Evolutionary conservation across 1,284 basidiomycete species (phyloP), one percentile per base, ranked within the genome.

Genomic region (Stereum hirsutum): DNA sequence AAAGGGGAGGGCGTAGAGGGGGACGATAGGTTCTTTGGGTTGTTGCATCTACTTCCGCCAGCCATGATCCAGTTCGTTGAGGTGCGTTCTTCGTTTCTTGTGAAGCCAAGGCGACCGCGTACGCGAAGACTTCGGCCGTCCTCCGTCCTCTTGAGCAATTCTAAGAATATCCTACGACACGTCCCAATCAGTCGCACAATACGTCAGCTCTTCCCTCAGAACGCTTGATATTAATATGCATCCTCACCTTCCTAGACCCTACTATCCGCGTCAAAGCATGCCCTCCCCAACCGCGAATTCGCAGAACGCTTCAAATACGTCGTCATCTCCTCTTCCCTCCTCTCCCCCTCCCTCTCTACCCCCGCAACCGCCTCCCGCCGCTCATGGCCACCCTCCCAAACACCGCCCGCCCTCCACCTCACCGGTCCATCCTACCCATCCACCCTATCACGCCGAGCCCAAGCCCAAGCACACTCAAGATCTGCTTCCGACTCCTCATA

Each of bases 291-390:
- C 40, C 57, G 51, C 39, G 54, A 59, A 32, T 84, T 88, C 52
- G 74, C 78, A 12, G 86, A 89, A 60, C 78, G 75, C 38, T 89
- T 89, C 72, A 88, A 88, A 60, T 89, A 89, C 68, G 76, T 75
- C 46, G 74, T 89, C n/a, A 88, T 89, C 46, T 87, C 86, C 3
- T 89, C 86, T 1, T 78, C 85, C 3, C 66, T 89, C 6, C 69
- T 89, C 15, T 75, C 81, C 2, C 57, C 70, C 5, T 65, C 63
- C 46, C 66, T 67, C 46, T 63, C 57, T 26, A 55, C 55, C 25
- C 57, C 54, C 25, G 57, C 55, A 10, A 49, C 52, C 5, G 46
- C 42, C 35, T 46, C 49, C 5, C 46, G 56, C 6, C 56, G 54
- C 21, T 47, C 54, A n/a, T n/a, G n/a, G n/a, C n/a, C n/a, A n/a